Percentiles rank a stretch among this genome's conserved stretches.
Evolutionary conservation across 2,329 filamentous ascomycete species (phyloP).

Genomic region (Epichloe gansuensis): DNA sequence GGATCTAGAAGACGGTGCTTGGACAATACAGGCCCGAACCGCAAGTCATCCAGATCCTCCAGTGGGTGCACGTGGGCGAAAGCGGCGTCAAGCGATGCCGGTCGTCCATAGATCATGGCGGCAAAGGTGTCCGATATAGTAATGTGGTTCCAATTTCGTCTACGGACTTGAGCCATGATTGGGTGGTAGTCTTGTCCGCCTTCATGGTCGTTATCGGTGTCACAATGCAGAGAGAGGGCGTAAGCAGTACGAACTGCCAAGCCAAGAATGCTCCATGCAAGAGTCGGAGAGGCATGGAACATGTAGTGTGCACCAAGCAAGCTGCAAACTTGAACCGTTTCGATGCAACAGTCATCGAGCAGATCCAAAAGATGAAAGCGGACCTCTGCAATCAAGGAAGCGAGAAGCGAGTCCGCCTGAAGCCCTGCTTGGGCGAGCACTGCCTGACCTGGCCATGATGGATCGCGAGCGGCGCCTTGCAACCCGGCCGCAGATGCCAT

Average conservation of each 20-base stretch:
- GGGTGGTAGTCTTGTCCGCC: neutral
- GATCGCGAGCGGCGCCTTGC: conserved; percentile 8
- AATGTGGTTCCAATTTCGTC: conserved; percentile 19
- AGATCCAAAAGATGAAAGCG: conserved; percentile 2
- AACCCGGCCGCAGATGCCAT: conserved; percentile 8
- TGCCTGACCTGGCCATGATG: conserved; percentile 8
- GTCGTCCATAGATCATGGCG: conserved; percentile 18
- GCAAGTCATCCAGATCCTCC: conserved; percentile 14
- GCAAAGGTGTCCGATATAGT: conserved; percentile 17
- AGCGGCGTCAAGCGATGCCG: conserved; percentile 15
- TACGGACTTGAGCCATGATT: conserved; percentile 12
- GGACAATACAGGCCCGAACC: neutral
- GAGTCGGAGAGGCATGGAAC: conserved; percentile 3
- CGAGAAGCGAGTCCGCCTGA: neutral
- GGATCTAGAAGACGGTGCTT: neutral
- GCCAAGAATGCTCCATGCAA: conserved; percentile 5
- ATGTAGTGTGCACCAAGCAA: conserved; percentile 2
- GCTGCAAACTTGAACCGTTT: conserved; percentile 3
- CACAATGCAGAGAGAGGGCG: conserved; percentile 10
- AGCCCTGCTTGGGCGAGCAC: conserved; percentile 4
- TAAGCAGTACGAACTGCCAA: conserved; percentile 10
- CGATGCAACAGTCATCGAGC: conserved; percentile 5
- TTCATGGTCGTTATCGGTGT: conserved; percentile 1
- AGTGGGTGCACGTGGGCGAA: conserved; percentile 14
- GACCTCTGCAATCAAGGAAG: neutral